phyloP scores from a whole-genome alignment of 2,329 filamentous ascomycete genomes.

The Aspergillus fumigatus region DNA sequence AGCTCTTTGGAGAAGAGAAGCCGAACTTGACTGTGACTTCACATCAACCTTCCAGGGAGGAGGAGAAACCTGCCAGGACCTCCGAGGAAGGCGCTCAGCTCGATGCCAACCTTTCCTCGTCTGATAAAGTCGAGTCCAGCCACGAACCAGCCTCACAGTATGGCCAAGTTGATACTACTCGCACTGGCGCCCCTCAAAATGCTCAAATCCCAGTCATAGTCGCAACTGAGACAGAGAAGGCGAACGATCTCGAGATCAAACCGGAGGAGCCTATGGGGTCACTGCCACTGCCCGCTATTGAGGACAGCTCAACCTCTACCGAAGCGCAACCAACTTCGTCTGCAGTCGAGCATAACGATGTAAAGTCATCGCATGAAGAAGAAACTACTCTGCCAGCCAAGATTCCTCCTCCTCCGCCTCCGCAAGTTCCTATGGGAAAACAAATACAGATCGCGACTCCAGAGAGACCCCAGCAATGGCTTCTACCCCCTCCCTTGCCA shows the following conservation, averaged over 20 bases:
- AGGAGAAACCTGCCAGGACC: conserved; percentile 31
- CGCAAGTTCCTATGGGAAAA: conserved; percentile 37
- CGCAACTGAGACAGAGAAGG: conserved; percentile 15
- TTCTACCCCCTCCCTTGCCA: conserved; percentile 76
- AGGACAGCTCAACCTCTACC: conserved; percentile 43
- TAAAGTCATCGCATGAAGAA: conserved; percentile 39
- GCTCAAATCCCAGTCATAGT: conserved; percentile 6
- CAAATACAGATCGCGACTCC: conserved; percentile 29
- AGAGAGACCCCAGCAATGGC: conserved; percentile 57
- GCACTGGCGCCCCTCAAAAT: conserved; percentile 1
- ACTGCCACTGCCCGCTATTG: conserved; percentile 9
- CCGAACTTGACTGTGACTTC: conserved; percentile 26
- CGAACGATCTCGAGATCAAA: conserved; percentile 15
- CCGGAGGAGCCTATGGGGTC: conserved; percentile 14
- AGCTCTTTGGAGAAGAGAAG: conserved; percentile 36
- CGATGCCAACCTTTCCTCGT: conserved; percentile 22
- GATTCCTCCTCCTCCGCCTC: conserved; percentile 55
- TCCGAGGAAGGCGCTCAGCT: conserved; percentile 36
- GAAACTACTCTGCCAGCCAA: conserved; percentile 45
- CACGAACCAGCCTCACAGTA: conserved; percentile 11
- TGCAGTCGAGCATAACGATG: conserved; percentile 49
- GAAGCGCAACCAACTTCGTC: conserved; percentile 62
- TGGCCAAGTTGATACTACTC: conserved; percentile 12
- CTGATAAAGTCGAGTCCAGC: conserved; percentile 11
- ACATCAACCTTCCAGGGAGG: conserved; percentile 22